Conservation (phyloP, 306 rosid genomes). For the Arachis stenosperma region DNA sequence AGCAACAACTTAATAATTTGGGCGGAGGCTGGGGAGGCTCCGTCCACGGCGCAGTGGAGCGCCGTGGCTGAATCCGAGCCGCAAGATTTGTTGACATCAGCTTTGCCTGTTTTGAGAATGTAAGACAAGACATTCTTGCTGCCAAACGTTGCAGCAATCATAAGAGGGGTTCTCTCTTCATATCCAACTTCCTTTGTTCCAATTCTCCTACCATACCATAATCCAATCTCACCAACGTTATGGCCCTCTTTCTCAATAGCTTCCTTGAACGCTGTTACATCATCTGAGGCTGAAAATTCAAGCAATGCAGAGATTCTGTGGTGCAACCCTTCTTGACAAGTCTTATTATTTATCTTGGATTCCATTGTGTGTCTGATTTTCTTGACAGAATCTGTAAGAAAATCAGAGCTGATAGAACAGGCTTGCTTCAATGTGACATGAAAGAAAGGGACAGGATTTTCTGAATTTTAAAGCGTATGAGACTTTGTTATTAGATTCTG, state of each 20-base stretch:
- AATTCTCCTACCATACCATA: constrained; percentile 80
- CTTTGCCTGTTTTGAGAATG: constrained; percentile 55
- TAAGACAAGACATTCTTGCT: constrained; percentile 64
- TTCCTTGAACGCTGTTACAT: constrained; percentile 59
- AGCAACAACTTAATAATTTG: constrained; percentile 73
- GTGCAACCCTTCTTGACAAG: constrained; percentile 36
- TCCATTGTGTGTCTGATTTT: no score
- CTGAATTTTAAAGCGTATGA: constrained; percentile 17
- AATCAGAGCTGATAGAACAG: no score
- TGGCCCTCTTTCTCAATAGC: constrained; percentile 62
- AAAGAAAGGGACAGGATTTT: background rate
- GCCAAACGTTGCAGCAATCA: constrained; percentile 87
- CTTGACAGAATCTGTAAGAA: no score
- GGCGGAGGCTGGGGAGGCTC: constrained; percentile 58
- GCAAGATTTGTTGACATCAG: constrained; percentile 63
- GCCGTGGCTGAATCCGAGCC: constrained; percentile 76
- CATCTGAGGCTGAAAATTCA: constrained; percentile 65
- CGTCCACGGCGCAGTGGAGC: constrained; percentile 83
- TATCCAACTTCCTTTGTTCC: constrained; percentile 66
- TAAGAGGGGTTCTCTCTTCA: constrained; percentile 81
- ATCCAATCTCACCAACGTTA: constrained; percentile 59
- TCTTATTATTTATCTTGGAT: no score
- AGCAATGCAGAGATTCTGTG: constrained; percentile 55
- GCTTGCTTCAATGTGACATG: no score
- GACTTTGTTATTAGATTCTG: constrained; percentile 22